These are phyloP conservation scores for Zangia roseola DNA, from an alignment of 768 basidiomycete genomes.

Conservation along the genomic window DNA sequence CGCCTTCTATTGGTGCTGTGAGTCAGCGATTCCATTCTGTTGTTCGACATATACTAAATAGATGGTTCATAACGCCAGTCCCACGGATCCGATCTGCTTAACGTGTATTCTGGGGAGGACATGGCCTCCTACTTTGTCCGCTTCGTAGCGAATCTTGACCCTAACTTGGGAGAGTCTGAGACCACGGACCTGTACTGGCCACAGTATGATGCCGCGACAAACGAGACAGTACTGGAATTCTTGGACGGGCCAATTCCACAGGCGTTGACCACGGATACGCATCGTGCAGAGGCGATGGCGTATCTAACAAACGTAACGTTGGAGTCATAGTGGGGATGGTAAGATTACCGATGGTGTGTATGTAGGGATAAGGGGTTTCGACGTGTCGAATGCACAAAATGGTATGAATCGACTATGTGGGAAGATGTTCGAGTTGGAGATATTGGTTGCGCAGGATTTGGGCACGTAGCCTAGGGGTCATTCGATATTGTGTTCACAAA, in stretches of 20 bases:
- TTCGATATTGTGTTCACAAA: no score
- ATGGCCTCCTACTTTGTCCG: constrained; percentile 37
- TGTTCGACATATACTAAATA: not conserved
- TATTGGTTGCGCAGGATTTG: no score
- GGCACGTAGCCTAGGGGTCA: no score
- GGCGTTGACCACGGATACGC: constrained; percentile 43
- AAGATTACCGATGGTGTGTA: no score
- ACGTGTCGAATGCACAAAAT: no score
- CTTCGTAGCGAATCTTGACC: constrained; percentile 27
- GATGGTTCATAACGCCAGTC: constrained; percentile 22
- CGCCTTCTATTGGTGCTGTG: constrained; percentile 46
- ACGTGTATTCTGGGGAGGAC: constrained; percentile 42
- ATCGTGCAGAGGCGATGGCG: constrained; percentile 38
- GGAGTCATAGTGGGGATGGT: no score
- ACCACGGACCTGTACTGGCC: constrained; percentile 42
- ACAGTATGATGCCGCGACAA: constrained; percentile 32
- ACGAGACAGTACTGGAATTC: constrained; percentile 41
- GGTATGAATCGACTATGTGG: no score
- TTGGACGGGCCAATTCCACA: constrained; percentile 35
- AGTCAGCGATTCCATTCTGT: constrained; percentile 9
- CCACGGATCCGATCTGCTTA: constrained; percentile 44
- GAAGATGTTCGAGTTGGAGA: no score
- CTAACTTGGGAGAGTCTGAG: constrained; percentile 39
- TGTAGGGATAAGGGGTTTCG: no score
- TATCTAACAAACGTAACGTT: constrained; percentile 25